Base-by-base conservation (phyloP, 495 filamentous ascomycete genomes). In the Staphylotrichum longicolle region DNA sequence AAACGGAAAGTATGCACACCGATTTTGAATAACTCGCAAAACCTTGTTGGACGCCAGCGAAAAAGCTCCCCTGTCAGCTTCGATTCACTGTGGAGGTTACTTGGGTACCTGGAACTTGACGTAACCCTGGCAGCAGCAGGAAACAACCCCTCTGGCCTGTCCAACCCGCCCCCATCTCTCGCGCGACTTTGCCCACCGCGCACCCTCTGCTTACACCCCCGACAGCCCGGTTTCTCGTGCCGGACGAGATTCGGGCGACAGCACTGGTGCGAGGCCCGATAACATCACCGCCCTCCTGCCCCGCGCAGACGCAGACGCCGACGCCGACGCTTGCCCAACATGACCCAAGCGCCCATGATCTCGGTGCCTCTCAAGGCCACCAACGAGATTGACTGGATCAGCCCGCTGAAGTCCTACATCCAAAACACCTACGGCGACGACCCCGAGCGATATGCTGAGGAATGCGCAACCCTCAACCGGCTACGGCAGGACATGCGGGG, bases 401-500 rank as follows among this genome's bases (percentile, higher is more conserved):
- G 84, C 34, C 95, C 94, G 58, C 84, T 98, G 66, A 98, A 97
- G 82, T 80, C 81, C 58, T 96, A 98, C 79, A 97, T 98, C 62
- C 85, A 91, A 65, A 82, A 91, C 71, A 93, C 88, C 10, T 97
- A 98, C 76, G 92, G 93, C 68, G 91, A 97, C 72, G 94, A 98
- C 75, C 94, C 94, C 47, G 94, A 98, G 68, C 84, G 90, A 65
- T 98, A 98, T 76, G 80, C 83, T 44, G 90, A 96, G 74, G 95
- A 98, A 84, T 98, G 94, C 76, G 86, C 86, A 14, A 96, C 91
- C 14, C 88, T 98, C 76, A 96, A 96, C 78, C 86, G 94, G n/a
- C 80, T 98, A 72, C 86, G 94, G 66, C 94, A 98, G 83, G 94
- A 98, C 73, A 98, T 98, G 95, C 85, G 94, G 73, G 94, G 95